Evolutionary conservation across 2,329 filamentous ascomycete species (phyloP).

Genomic region (Trichoderma aggressivum): DNA sequence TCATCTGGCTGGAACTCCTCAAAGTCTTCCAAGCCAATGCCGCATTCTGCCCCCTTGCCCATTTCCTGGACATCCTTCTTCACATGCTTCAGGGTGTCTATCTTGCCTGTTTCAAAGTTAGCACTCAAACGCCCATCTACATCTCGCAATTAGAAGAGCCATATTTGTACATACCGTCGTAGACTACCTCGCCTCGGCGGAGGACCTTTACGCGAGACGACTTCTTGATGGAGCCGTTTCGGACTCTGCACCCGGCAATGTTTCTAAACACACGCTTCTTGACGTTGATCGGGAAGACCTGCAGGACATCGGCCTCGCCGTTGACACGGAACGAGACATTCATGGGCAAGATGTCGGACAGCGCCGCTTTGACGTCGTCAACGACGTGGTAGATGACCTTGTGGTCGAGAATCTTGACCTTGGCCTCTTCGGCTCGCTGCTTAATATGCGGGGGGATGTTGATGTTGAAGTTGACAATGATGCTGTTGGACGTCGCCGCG

Average conservation of each 20-base stretch:
- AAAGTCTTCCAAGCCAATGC: slow-evolving; percentile 80
- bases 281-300: slow-evolving; percentile 80
- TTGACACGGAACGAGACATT: slow-evolving; percentile 66
- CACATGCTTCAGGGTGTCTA: slow-evolving; percentile 80
- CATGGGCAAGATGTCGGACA: slow-evolving; percentile 69
- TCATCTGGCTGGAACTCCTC: slow-evolving; percentile 76
- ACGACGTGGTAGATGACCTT: slow-evolving; percentile 81
- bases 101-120: slow-evolving; percentile 54
- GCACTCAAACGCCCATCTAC: not conserved
- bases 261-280: slow-evolving; percentile 67
- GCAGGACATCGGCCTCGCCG: slow-evolving; percentile 82
- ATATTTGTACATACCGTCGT: slow-evolving; percentile 66
- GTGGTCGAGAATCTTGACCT: slow-evolving; percentile 77
- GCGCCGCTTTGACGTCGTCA: slow-evolving; percentile 65
- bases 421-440: slow-evolving; percentile 64
- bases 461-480: slow-evolving; percentile 85
- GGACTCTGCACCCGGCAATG: slow-evolving; percentile 83
- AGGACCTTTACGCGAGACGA: slow-evolving; percentile 67
- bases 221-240: slow-evolving; percentile 71
- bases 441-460: slow-evolving; percentile 64
- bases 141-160: not conserved
- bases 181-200: slow-evolving; percentile 66
- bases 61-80: slow-evolving; percentile 91
- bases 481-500: slow-evolving; percentile 70
- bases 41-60: slow-evolving; percentile 91